phyloP scores from a whole-genome alignment of 257 asterid species.

The Petunia secreta region DNA sequence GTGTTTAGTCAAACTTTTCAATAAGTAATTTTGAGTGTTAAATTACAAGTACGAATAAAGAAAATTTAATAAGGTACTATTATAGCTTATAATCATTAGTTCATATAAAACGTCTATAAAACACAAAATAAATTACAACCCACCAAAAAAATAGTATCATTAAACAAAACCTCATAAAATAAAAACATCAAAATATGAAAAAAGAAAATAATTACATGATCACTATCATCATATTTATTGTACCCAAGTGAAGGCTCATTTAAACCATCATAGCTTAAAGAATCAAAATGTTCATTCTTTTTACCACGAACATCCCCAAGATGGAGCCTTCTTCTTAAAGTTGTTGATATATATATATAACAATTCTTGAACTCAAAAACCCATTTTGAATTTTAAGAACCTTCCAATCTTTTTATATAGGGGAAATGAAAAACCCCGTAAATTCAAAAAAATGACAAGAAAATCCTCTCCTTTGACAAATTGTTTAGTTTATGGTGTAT shows the following conservation, averaged over 20 bases:
- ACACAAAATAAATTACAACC: not conserved
- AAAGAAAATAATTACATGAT: conserved; percentile 43
- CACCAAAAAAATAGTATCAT: not conserved
- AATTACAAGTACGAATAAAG: no score
- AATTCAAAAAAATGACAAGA: conserved; percentile 9
- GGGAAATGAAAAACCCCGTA: not conserved
- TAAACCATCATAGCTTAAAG: conserved; percentile 56
- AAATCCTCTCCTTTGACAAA: not conserved
- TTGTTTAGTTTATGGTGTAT: not conserved
- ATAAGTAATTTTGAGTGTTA: no score
- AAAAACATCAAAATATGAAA: not conserved
- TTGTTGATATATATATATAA: conserved; percentile 44
- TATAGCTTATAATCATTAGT: no score
- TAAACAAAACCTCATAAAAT: not conserved
- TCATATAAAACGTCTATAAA: not conserved
- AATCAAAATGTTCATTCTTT: conserved; percentile 49
- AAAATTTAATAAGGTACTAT: no score
- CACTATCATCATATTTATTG: conserved; percentile 36
- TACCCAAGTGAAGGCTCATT: conserved; percentile 80
- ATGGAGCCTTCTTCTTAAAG: conserved; percentile 81
- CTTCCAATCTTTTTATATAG: not conserved
- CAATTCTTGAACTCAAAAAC: conserved; percentile 12
- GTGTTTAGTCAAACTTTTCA: no score
- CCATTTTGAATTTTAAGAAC: conserved; percentile 15
- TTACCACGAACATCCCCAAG: conserved; percentile 80